Percentiles rank a stretch among this genome's conserved stretches.
These are phyloP conservation scores for Rutstroemia sp. DNA, from an alignment of 2,329 filamentous ascomycete species.

Conservation along the genomic window DNA sequence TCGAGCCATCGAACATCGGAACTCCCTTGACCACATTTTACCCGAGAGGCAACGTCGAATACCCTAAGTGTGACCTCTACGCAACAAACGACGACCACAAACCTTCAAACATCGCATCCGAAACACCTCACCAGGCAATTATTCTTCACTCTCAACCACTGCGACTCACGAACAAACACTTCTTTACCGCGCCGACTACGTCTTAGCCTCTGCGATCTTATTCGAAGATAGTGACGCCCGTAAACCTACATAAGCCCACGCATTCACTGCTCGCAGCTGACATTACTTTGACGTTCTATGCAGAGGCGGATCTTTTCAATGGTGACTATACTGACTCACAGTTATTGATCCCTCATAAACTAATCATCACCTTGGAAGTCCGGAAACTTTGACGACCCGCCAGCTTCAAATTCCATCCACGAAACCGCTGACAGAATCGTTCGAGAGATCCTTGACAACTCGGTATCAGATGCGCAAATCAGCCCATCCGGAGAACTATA, in stretches of 20 bases:
- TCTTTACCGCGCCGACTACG: too few relatives aligned
- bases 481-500: slow-evolving; percentile 38
- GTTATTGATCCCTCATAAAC: background rate
- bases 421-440: slow-evolving; percentile 29
- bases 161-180: background rate
- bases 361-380: slow-evolving; percentile 17
- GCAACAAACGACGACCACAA: too few relatives aligned
- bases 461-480: slow-evolving; percentile 31
- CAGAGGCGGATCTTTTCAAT: slow-evolving; percentile 22
- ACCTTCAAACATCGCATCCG: too few relatives aligned
- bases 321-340: slow-evolving; percentile 12
- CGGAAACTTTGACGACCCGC: slow-evolving; percentile 24
- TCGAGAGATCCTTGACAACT: slow-evolving; percentile 35
- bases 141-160: background rate
- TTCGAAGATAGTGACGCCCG: too few relatives aligned
- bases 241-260: background rate
- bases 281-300: slow-evolving; percentile 7
- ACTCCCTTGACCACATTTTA: background rate
- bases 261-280: background rate
- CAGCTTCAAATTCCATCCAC: slow-evolving; percentile 20
- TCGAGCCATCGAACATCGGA: background rate
- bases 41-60: background rate
- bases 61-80: background rate
- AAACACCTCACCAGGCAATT: too few relatives aligned
- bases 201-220: too few relatives aligned